Conservation (phyloP, 2,329 filamentous ascomycete species). For the Aspergillus novofumigatus region DNA sequence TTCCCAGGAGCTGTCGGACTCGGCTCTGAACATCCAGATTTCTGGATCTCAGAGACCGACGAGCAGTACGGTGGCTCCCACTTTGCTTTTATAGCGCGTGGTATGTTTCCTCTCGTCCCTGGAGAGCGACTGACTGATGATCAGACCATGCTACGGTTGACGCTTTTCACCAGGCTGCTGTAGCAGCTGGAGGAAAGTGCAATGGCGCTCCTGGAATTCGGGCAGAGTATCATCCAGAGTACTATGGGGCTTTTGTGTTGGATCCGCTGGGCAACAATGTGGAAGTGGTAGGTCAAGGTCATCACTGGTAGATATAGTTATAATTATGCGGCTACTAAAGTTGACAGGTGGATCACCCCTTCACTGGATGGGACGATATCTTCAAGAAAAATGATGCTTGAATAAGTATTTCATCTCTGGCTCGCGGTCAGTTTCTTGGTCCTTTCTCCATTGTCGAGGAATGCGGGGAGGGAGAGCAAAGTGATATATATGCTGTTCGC, state of each 20-base stretch:
- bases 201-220: constrained; percentile 49
- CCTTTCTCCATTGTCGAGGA: neutral
- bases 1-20: constrained; percentile 25
- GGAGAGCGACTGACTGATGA: neutral
- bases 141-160: constrained; percentile 43
- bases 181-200: constrained; percentile 44
- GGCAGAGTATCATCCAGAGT: constrained; percentile 43
- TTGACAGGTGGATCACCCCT: neutral
- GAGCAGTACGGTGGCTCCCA: constrained; percentile 12
- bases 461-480: too few species aligned
- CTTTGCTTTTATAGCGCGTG: constrained; percentile 21
- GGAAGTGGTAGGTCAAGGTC: constrained; percentile 32
- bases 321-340: neutral
- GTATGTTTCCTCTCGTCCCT: constrained; percentile 11
- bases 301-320: neutral
- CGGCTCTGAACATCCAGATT: constrained; percentile 24
- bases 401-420: too few species aligned
- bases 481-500: too few species aligned
- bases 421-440: neutral
- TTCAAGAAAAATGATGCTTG: too few species aligned
- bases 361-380: too few species aligned
- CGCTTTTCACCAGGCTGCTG: constrained; percentile 43
- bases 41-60: constrained; percentile 24
- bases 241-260: constrained; percentile 50
- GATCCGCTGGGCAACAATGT: constrained; percentile 53